phyloP scores from a whole-genome alignment of 495 filamentous ascomycete genomes.

The Daldinia loculata region DNA sequence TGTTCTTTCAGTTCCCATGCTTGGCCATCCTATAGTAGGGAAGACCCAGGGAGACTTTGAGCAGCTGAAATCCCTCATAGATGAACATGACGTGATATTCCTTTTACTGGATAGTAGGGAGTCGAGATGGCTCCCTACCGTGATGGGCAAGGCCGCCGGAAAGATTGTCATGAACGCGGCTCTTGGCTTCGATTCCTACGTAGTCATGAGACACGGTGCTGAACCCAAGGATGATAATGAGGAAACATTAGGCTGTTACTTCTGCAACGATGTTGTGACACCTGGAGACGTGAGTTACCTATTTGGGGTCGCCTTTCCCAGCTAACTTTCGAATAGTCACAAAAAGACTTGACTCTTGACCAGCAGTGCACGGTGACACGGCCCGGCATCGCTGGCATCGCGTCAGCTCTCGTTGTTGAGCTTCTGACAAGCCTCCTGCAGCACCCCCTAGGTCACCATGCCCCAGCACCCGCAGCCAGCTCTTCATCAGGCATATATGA shows the following conservation, averaged over 20 bases:
- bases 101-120: conserved; percentile 96
- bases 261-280: conserved; percentile 97
- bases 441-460: conserved; percentile 73
- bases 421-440: conserved; percentile 87
- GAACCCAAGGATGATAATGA: conserved; percentile 57
- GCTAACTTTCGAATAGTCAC: conserved; percentile 71
- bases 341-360: conserved; percentile 92
- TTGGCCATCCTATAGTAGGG: conserved; percentile 85
- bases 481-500: conserved; percentile 54
- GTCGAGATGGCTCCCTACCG: conserved; percentile 93
- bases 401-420: conserved; percentile 91
- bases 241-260: conserved; percentile 90
- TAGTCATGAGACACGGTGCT: conserved; percentile 94
- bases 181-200: conserved; percentile 93
- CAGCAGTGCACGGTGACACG: conserved; percentile 98
- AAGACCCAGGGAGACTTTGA: conserved; percentile 77
- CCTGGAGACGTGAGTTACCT: conserved; percentile 81
- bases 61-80: conserved; percentile 74
- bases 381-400: conserved; percentile 89
- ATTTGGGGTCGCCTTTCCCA: conserved; percentile 1
- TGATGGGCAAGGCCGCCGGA: conserved; percentile 91
- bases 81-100: conserved; percentile 92
- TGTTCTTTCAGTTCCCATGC: conserved; percentile 89
- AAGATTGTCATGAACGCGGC: conserved; percentile 98
- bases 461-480: conserved; percentile 58